Conservation (phyloP, 192 early-diverging fungal genomes). For the Coemansia sp. region DNA sequence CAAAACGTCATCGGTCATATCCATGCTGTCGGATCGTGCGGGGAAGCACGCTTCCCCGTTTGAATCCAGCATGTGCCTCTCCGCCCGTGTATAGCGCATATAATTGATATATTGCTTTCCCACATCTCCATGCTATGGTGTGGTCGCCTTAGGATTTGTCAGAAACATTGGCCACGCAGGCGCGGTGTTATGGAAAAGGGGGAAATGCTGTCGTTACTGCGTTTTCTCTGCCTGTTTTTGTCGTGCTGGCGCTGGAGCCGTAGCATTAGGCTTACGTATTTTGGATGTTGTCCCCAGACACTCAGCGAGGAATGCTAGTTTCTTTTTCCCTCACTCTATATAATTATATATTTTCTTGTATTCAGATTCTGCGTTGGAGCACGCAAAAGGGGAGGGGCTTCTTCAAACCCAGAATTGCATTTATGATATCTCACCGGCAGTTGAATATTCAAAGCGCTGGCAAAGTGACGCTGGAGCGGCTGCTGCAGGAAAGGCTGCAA, state of each 20-base stretch:
- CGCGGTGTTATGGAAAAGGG: background rate
- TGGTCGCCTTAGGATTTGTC: background rate
- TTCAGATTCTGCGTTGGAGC: background rate
- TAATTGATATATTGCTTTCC: conserved; percentile 7
- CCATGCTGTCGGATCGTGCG: background rate
- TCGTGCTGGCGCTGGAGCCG: conserved; percentile 8
- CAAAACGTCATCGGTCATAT: background rate
- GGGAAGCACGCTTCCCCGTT: background rate
- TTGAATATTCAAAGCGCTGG: conserved; percentile 15
- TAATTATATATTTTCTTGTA: conserved; percentile 2
- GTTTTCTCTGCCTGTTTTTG: conserved; percentile 2
- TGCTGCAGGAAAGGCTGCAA: conserved; percentile 17
- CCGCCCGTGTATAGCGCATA: background rate
- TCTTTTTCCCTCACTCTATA: conserved; percentile 5
- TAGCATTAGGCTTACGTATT: conserved; percentile 5
- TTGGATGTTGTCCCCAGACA: background rate
- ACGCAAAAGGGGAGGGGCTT: conserved; percentile 3
- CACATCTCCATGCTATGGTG: conserved; percentile 1
- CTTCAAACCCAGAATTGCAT: background rate
- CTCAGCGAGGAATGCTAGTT: background rate
- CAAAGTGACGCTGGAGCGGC: conserved; percentile 23
- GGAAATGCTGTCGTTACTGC: conserved; percentile 9
- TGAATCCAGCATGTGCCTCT: conserved; percentile 1
- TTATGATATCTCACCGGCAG: conserved; percentile 10
- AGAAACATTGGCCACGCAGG: conserved; percentile 12